Conservation (phyloP, 2,329 filamentous ascomycete genomes). For the Penicillium sp. region DNA sequence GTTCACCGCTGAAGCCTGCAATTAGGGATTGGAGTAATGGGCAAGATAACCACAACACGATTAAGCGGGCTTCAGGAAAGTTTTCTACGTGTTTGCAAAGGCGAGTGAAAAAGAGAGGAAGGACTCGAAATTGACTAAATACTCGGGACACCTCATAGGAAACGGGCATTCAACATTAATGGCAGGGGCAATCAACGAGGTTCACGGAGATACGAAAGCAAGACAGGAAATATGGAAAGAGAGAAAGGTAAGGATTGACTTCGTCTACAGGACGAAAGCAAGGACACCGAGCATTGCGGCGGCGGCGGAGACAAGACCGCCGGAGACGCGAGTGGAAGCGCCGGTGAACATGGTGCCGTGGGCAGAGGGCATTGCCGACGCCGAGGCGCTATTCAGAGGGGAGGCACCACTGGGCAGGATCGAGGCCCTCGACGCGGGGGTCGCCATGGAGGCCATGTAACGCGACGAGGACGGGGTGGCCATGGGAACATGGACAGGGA, state of each 20-base stretch:
- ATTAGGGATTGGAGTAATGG: too few species aligned
- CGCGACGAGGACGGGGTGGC: constrained; percentile 12
- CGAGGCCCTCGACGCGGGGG: constrained; percentile 24
- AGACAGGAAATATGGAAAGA: not conserved
- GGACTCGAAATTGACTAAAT: constrained; percentile 7
- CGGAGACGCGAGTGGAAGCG: constrained; percentile 20
- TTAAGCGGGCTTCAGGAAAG: not conserved
- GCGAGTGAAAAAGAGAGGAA: not conserved
- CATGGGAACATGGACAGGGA: constrained; percentile 29
- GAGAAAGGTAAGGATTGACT: constrained; percentile 14
- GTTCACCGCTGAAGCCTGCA: too few species aligned
- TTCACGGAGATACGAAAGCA: constrained; percentile 5
- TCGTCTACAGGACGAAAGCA: constrained; percentile 28
- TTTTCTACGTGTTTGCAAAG: not conserved
- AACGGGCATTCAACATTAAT: constrained; percentile 11
- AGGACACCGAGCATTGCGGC: constrained; percentile 28
- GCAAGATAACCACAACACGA: too few species aligned
- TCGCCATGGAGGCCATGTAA: constrained; percentile 29
- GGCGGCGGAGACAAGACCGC: constrained; percentile 23
- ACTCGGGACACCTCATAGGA: constrained; percentile 6
- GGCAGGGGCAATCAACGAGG: not conserved
- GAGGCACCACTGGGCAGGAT: constrained; percentile 46
- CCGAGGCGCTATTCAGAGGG: constrained; percentile 44
- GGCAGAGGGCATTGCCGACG: constrained; percentile 34
- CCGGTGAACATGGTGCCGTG: constrained; percentile 26